phyloP scores from a whole-genome alignment of 2,329 filamentous ascomycete species.

The Colletotrichum sp. region DNA sequence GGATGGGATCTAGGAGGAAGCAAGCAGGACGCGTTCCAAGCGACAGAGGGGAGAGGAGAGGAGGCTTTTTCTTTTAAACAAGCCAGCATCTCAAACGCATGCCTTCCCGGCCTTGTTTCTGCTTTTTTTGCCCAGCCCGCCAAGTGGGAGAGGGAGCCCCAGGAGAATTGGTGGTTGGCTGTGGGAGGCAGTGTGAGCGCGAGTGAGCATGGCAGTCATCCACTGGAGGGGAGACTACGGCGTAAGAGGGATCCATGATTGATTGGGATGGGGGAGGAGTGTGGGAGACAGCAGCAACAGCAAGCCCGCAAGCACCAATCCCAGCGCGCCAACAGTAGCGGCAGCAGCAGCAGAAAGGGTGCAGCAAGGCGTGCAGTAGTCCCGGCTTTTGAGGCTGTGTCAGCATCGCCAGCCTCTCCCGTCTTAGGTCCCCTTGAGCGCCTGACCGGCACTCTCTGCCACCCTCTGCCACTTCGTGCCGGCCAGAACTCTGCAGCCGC shows the following conservation, averaged over 20 bases:
- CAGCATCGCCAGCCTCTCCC: constrained; percentile 22
- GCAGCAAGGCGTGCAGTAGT: constrained; percentile 18
- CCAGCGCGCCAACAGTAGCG: not conserved
- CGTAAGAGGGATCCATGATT: not conserved
- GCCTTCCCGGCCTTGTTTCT: constrained; percentile 12
- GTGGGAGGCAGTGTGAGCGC: not conserved
- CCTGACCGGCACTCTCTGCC: not conserved
- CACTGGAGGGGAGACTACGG: not conserved
- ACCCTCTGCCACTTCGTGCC: not conserved
- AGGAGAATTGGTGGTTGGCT: not conserved
- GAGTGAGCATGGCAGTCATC: not conserved
- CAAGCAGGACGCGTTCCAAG: constrained; percentile 1
- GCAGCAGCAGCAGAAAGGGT: not conserved
- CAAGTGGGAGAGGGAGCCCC: constrained; percentile 6
- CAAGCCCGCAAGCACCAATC: not conserved
- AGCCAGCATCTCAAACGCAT: constrained; percentile 5
- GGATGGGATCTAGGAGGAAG: constrained; percentile 6
- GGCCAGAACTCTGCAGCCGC: not conserved
- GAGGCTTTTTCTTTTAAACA: constrained; percentile 16
- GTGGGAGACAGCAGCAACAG: not conserved
- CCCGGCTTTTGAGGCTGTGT: constrained; percentile 21
- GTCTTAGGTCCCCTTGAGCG: not conserved
- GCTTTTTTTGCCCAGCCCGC: constrained; percentile 9
- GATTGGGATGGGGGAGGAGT: not conserved
- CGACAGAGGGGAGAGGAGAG: not conserved